Conservation (phyloP, 768 basidiomycete species). For the Lactarius sp. region DNA sequence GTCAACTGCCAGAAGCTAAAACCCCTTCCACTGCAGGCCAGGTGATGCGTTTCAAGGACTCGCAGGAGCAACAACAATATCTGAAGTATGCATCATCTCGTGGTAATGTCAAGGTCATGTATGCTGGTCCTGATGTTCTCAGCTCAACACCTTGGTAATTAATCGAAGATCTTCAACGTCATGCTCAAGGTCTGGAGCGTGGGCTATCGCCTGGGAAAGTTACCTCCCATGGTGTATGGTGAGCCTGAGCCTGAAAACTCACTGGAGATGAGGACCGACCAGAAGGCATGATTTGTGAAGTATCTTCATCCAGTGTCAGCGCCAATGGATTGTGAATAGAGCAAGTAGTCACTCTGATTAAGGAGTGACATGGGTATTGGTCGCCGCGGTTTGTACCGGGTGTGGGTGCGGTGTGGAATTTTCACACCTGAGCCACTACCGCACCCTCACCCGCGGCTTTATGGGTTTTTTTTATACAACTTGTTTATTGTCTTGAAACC, state of each 20-base stretch:
- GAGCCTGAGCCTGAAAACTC: constrained; percentile 58
- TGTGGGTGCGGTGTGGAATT: no score
- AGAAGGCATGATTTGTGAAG: constrained; percentile 50
- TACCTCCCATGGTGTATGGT: constrained; percentile 71
- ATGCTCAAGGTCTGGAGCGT: constrained; percentile 74
- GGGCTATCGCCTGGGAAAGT: constrained; percentile 74
- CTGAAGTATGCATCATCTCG: constrained; percentile 65
- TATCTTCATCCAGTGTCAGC: constrained; percentile 52
- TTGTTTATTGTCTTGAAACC: no score
- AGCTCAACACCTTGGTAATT: constrained; percentile 87
- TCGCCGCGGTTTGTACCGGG: no score
- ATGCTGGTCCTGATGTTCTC: constrained; percentile 84
- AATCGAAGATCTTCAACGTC: constrained; percentile 62
- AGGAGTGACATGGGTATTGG: no score
- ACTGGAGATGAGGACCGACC: constrained; percentile 44
- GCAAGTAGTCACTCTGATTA: constrained; percentile 85
- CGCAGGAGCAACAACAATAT: constrained; percentile 75
- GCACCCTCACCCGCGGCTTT: no score
- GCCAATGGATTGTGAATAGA: constrained; percentile 50
- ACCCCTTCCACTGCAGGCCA: constrained; percentile 41
- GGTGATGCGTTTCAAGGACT: constrained; percentile 93
- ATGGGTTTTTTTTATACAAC: no score
- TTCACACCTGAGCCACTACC: no score
- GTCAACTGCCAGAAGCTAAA: constrained; percentile 8
- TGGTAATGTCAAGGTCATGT: constrained; percentile 79